These are phyloP conservation scores for Coemansia sp. DNA, from an alignment of 192 early-diverging fungal species.

Conservation along the genomic window DNA sequence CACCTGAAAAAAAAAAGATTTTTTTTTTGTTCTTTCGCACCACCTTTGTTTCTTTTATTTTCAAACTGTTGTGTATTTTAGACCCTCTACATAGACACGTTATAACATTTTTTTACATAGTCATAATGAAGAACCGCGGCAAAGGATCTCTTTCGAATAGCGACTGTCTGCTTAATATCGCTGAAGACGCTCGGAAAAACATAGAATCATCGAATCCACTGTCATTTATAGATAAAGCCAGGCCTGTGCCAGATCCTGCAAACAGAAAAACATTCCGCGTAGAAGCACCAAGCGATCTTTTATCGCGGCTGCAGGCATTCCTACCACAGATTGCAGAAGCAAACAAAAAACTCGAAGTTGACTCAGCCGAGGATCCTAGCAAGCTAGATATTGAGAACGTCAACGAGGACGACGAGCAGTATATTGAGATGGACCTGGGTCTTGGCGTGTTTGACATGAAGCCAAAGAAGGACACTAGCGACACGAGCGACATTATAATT, in stretches of 20 bases:
- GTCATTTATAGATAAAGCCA: neutral
- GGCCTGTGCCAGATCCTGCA: neutral
- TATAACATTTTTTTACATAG: neutral
- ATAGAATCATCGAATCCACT: neutral
- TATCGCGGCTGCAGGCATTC: conserved; percentile 41
- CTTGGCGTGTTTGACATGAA: conserved; percentile 51
- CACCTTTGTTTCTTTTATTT: neutral
- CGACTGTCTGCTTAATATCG: conserved; percentile 1
- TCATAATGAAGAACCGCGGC: neutral
- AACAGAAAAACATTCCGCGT: conserved; percentile 38
- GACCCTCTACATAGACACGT: neutral
- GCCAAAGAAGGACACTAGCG: conserved; percentile 18
- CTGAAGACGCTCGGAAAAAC: neutral
- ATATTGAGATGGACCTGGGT: conserved; percentile 51
- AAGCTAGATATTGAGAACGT: conserved; percentile 49
- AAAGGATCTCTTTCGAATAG: neutral
- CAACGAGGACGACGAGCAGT: conserved; percentile 25
- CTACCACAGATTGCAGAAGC: conserved; percentile 50
- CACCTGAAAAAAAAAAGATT: too few species aligned
- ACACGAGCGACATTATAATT: conserved; percentile 19
- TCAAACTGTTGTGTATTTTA: neutral
- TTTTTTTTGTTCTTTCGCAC: too few species aligned
- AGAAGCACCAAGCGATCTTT: conserved; percentile 37
- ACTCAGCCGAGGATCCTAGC: conserved; percentile 25
- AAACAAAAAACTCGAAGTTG: conserved; percentile 34